Base-by-base conservation (phyloP, 345 rosid species). In the Dovyalis caffra region DNA sequence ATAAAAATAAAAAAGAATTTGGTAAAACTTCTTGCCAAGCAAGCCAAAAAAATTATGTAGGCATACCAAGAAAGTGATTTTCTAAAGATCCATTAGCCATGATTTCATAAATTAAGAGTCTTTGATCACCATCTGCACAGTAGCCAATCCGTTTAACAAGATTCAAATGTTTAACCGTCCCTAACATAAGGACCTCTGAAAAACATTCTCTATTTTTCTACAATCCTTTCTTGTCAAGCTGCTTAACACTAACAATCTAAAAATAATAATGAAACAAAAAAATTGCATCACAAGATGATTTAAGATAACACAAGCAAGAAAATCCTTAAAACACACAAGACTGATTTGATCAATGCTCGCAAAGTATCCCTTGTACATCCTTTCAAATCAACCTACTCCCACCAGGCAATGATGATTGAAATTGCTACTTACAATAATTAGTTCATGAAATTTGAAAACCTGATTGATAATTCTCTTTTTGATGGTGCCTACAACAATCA, bases 181-280 rank as follows among this genome's bases (percentile, higher is more conserved):
- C 86, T 77, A 87, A 70, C 82, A 85, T 88, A 70, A 87, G 69
- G 21, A 90, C 88, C 76, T 90, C 95, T 0, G 86, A 76, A 43
- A 86, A 86, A 82, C 87, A 89, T 81, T 90, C 92, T 81, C 88
- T 81, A 68, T 82, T 88, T 66, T 92, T 91, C 80, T 89, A 92
- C 20, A 72, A 33, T 32, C 95, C 91, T 73, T 79, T 89, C 47
- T 89, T 60, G 72, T 90, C 92, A 33, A 90, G 87, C 58, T 82
- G 80, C 85, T 90, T 90, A 38, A 90, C 80, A n/a, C 92, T 92
- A 28, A 88, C 89, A 73, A 68, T 88, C 95, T 90, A 18, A 2
- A 66, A 16, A 8, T 21, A 43, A 43, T 16, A 14, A 71, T 23
- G 38, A 68, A 38, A 21, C 21, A 34, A 64, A 60, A 14, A 53